Evolutionary conservation across 257 asterid genomes (phyloP).

Genomic region (Catharanthus roseus): DNA sequence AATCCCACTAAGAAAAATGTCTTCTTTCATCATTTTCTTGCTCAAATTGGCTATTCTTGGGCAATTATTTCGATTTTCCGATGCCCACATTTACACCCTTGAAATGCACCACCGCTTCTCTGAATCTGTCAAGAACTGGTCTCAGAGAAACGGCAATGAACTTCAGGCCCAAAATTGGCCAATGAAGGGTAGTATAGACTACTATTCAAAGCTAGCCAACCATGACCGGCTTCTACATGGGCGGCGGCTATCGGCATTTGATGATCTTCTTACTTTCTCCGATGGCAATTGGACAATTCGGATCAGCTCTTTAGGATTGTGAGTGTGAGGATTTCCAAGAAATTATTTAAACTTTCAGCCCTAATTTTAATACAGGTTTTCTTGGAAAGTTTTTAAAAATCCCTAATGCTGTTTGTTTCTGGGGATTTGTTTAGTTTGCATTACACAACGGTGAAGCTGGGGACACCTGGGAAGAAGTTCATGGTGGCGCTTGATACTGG

Average conservation of each 20-base stretch:
- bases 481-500: conserved; percentile 93
- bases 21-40: conserved; percentile 25
- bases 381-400: conserved; percentile 1
- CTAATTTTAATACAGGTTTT: background rate
- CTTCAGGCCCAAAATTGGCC: conserved; percentile 46
- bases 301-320: conserved; percentile 76
- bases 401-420: conserved; percentile 7
- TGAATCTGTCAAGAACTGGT: conserved; percentile 60
- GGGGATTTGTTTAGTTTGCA: conserved; percentile 54
- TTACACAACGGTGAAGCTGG: conserved; percentile 69
- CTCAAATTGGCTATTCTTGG: conserved; percentile 20
- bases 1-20: conserved; percentile 35
- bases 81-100: conserved; percentile 49
- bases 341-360: background rate
- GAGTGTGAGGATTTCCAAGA: conserved; percentile 19
- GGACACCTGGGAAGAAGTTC: conserved; percentile 74
- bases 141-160: conserved; percentile 21
- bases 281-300: conserved; percentile 65
- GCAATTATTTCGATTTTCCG: conserved; percentile 22
- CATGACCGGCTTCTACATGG: conserved; percentile 50
- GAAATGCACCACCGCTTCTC: conserved; percentile 89
- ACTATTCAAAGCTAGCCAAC: conserved; percentile 47
- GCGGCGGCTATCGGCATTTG: conserved; percentile 35
- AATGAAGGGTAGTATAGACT: conserved; percentile 45
- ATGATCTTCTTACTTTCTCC: conserved; percentile 52